phyloP scores from a whole-genome alignment of 1,284 basidiomycete genomes.

The Papiliotrema terrestris region DNA sequence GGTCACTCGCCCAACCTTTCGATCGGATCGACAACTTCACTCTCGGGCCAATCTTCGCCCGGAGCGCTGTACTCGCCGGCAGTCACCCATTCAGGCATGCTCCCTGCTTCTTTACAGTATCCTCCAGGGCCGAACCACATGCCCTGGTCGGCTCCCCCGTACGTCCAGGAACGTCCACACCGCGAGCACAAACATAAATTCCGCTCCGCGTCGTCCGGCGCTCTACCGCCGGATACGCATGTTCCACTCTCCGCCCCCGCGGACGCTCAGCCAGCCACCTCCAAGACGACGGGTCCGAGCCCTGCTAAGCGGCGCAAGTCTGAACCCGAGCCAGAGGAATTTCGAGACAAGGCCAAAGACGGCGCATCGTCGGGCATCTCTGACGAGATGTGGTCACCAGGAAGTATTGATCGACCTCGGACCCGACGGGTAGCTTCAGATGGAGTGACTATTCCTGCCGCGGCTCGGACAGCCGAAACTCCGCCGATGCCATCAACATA shows the following conservation, averaged over 20 bases:
- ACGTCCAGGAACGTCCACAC: not conserved
- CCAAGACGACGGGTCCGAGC: not conserved
- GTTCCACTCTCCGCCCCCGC: not conserved
- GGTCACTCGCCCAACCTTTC: constrained; percentile 14
- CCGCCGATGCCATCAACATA: not conserved
- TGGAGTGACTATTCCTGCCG: not conserved
- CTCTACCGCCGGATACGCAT: not conserved
- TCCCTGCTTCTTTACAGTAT: not conserved
- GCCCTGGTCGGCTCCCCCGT: not conserved
- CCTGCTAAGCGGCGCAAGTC: constrained; percentile 38
- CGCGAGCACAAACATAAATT: not conserved
- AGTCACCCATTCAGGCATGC: not conserved
- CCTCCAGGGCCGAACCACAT: too few relatives aligned
- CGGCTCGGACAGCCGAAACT: not conserved
- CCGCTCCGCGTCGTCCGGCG: not conserved
- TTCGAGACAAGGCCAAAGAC: not conserved
- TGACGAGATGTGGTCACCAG: not conserved
- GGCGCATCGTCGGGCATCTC: constrained; percentile 9
- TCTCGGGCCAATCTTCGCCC: constrained; percentile 26
- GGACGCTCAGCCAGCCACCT: not conserved
- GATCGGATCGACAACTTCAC: constrained; percentile 10
- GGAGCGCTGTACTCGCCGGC: constrained; percentile 16
- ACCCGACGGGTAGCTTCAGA: constrained; percentile 4
- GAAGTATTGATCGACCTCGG: not conserved
- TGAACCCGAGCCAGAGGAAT: constrained; percentile 25